phyloP scores from a whole-genome alignment of 768 basidiomycete species.

The Crucibulum laeve region DNA sequence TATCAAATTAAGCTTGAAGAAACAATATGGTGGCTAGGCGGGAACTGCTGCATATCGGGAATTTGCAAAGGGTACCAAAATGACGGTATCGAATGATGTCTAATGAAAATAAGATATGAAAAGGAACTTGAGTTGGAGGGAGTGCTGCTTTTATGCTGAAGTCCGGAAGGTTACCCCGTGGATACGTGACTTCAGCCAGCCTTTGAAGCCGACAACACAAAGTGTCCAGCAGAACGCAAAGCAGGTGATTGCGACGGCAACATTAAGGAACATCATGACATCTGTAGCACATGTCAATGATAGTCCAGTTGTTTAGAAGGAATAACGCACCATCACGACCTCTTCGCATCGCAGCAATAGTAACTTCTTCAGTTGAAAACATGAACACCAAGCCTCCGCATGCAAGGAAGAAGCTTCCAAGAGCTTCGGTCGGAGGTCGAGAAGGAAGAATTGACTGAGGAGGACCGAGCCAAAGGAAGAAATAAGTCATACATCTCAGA shows the following conservation, averaged over 20 bases:
- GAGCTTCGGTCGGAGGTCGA: conserved; percentile 88
- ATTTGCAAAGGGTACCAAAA: too few relatives aligned
- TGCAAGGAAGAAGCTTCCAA: conserved; percentile 83
- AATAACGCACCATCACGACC: conserved; percentile 69
- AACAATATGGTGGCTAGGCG: too few relatives aligned
- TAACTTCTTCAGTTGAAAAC: conserved; percentile 85
- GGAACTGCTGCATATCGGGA: too few relatives aligned
- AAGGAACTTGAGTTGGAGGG: conserved; percentile 2
- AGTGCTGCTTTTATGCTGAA: conserved; percentile 12
- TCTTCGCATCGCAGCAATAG: conserved; percentile 86
- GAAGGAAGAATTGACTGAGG: conserved; percentile 83
- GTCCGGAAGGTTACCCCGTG: conserved; percentile 26
- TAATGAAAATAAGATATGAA: neutral
- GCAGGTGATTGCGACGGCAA: conserved; percentile 83
- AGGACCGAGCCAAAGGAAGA: conserved; percentile 89
- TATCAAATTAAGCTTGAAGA: too few relatives aligned
- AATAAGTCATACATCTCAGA: conserved; percentile 85
- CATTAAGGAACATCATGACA: conserved; percentile 86
- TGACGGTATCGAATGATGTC: conserved; percentile 1
- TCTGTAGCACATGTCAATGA: conserved; percentile 34
- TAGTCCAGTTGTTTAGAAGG: neutral
- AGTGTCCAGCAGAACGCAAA: conserved; percentile 85
- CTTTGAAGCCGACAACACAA: conserved; percentile 73
- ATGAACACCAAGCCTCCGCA: conserved; percentile 90
- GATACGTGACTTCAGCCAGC: conserved; percentile 57